Base-by-base conservation (phyloP, 352 stramenopile genomes). In the Thalassiosira mediterranea region DNA sequence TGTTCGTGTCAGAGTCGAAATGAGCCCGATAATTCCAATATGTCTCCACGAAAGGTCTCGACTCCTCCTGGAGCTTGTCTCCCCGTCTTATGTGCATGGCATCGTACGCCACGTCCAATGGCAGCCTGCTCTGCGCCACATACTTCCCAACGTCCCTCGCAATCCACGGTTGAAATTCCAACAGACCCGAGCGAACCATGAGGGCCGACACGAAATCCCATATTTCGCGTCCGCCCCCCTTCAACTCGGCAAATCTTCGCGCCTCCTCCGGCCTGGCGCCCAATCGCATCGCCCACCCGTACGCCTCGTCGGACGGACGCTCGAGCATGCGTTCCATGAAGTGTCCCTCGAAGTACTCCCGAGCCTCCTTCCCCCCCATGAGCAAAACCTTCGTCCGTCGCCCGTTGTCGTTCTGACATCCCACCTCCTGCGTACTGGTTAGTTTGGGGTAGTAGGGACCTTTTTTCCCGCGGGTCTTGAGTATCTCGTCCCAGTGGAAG, bases 141-240 rank as follows among this genome's bases (percentile, higher is more conserved):
- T 65, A 76, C 11, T 48, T 25, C 19, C 46, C 26, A 3, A 68
- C 51, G 56, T 82, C 73, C 5, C 58, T 40, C 21, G 51, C 73
- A 38, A 82, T 76, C 73, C 73, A 82, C 0, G 64, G 73, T 47
- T 82, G 73, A 52, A 82, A 82, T 0, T 44, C 34, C 7, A 82
- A 29, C 0, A 82, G 13, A 26, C 49, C 73, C 15, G 65, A 76
- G n/a, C 66, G 49, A 15, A 58, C 40, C 40, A 82, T 54, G 7
- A 82, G 44, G 1, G 58, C 73, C 21, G 63, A 57, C 11, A 82
- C 23, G 26, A 59, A 81, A 65, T 81, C 72, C 57, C 59, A 81
- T 46, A 72, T 76, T 1, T 81, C 64, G n/a, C 40, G 15, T 34
- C 62, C 21, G 0, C 64, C 59, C 0, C 32, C 56, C 10, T 65